Conservation (phyloP, 2,329 filamentous ascomycete species). For the Cercospora sesami region DNA sequence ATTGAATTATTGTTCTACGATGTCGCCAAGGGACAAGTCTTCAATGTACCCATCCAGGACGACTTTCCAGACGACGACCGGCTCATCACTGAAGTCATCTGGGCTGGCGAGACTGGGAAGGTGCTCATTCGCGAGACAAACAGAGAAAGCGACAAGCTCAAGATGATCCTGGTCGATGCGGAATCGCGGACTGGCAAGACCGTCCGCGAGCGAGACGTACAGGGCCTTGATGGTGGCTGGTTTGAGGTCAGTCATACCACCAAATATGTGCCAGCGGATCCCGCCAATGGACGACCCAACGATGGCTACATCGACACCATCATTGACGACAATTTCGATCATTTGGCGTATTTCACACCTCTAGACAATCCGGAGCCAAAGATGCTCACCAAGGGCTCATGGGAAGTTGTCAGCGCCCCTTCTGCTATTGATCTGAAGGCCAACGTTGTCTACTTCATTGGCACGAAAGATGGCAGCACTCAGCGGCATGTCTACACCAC, state of each 20-base stretch:
- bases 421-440: constrained; percentile 80
- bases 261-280: constrained; percentile 80
- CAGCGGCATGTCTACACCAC: constrained; percentile 92
- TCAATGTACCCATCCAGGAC: constrained; percentile 73
- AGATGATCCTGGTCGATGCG: constrained; percentile 83
- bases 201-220: constrained; percentile 76
- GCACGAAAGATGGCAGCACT: constrained; percentile 81
- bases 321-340: constrained; percentile 82
- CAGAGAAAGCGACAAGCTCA: constrained; percentile 86
- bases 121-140: constrained; percentile 91
- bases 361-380: constrained; percentile 78
- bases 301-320: constrained; percentile 94
- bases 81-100: constrained; percentile 89
- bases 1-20: constrained; percentile 91
- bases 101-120: constrained; percentile 73
- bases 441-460: constrained; percentile 87
- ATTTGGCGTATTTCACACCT: constrained; percentile 89
- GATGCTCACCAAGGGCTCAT: constrained; percentile 82
- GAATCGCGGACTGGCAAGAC: constrained; percentile 70
- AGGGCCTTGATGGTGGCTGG: constrained; percentile 90
- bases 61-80: constrained; percentile 79
- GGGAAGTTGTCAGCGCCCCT: constrained; percentile 87
- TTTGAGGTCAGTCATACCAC: constrained; percentile 90
- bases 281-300: constrained; percentile 64
- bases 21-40: constrained; percentile 71